Percentiles rank a stretch among this genome's conserved stretches.
phyloP scores from a whole-genome alignment of 768 basidiomycete genomes.

The Tephrocybe sp. region DNA sequence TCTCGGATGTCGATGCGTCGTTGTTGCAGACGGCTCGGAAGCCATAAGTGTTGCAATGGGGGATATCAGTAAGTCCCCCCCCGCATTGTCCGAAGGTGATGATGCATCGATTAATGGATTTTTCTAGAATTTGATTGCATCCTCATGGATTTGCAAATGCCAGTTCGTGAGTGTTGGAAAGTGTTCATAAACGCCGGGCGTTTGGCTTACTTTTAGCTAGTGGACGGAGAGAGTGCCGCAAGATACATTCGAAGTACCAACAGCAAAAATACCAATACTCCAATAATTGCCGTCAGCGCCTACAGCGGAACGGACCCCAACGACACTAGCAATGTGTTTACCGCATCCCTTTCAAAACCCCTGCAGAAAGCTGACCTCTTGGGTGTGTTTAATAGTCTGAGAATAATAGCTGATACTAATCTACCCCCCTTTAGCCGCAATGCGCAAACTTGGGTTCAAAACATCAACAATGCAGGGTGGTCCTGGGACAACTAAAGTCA shows the following conservation, averaged over 20 bases:
- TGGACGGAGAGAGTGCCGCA: slow-evolving; percentile 96
- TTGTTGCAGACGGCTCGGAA: slow-evolving; percentile 95
- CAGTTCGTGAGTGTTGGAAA: slow-evolving; percentile 64
- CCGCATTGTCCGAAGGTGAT: too few species aligned
- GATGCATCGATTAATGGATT: slow-evolving; percentile 25
- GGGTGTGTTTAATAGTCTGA: slow-evolving; percentile 25
- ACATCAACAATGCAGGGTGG: slow-evolving; percentile 70
- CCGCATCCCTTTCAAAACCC: slow-evolving; percentile 85
- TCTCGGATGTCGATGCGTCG: slow-evolving; percentile 92
- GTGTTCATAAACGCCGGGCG: background rate
- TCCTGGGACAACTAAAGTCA: slow-evolving; percentile 51
- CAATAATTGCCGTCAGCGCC: slow-evolving; percentile 90
- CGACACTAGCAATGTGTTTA: slow-evolving; percentile 69
- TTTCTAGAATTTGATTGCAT: slow-evolving; percentile 89
- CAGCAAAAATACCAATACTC: slow-evolving; percentile 91
- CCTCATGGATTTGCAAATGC: slow-evolving; percentile 95
- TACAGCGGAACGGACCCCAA: slow-evolving; percentile 72
- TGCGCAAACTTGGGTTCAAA: slow-evolving; percentile 91
- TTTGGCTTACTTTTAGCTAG: slow-evolving; percentile 31
- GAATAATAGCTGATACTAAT: background rate
- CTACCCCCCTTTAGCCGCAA: slow-evolving; percentile 40
- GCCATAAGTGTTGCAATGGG: slow-evolving; percentile 97
- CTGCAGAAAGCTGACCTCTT: slow-evolving; percentile 86
- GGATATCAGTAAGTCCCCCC: slow-evolving; percentile 86
- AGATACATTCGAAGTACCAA: slow-evolving; percentile 97